Percentiles rank a stretch among this genome's conserved stretches.
These are phyloP conservation scores for Eremothecium sinecaudum DNA, from an alignment of 1,139 yeast species.

Conservation along the genomic window DNA sequence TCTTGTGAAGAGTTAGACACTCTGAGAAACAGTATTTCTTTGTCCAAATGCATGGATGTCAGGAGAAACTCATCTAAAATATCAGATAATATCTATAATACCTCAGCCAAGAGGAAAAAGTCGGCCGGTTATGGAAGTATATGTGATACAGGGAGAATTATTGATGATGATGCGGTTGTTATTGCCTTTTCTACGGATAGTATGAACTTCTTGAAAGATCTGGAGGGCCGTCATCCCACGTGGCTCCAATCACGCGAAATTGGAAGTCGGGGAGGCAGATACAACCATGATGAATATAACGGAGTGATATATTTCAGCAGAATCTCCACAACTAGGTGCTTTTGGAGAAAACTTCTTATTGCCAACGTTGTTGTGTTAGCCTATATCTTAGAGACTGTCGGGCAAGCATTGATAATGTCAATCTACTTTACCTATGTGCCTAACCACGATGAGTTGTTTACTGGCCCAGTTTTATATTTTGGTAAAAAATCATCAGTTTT, in stretches of 20 bases:
- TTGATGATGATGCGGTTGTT: slow-evolving; percentile 9
- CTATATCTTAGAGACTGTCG: slow-evolving; percentile 20
- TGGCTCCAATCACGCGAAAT: neutral
- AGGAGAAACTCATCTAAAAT: slow-evolving; percentile 25
- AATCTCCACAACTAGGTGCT: slow-evolving; percentile 3
- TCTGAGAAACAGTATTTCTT: slow-evolving; percentile 21
- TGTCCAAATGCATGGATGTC: slow-evolving; percentile 27
- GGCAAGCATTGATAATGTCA: slow-evolving; percentile 27
- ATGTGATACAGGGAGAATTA: neutral
- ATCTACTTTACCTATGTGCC: slow-evolving; percentile 30
- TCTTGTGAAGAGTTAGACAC: slow-evolving; percentile 6
- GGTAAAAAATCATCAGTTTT: slow-evolving; percentile 20
- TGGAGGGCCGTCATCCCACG: slow-evolving; percentile 6
- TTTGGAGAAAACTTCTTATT: slow-evolving; percentile 5
- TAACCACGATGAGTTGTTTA: slow-evolving; percentile 24
- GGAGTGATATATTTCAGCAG: slow-evolving; percentile 2
- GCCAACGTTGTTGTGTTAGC: slow-evolving; percentile 15
- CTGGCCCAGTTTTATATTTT: slow-evolving; percentile 26
- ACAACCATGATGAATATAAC: neutral
- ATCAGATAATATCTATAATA: slow-evolving; percentile 27
- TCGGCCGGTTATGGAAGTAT: slow-evolving; percentile 1
- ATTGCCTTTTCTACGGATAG: slow-evolving; percentile 11
- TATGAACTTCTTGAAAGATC: slow-evolving; percentile 10
- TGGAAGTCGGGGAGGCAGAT: neutral
- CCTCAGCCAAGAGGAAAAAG: neutral